Evolutionary conservation across 805 yeast species (phyloP).

Genomic region (Hanseniaspora hatyaiensis): DNA sequence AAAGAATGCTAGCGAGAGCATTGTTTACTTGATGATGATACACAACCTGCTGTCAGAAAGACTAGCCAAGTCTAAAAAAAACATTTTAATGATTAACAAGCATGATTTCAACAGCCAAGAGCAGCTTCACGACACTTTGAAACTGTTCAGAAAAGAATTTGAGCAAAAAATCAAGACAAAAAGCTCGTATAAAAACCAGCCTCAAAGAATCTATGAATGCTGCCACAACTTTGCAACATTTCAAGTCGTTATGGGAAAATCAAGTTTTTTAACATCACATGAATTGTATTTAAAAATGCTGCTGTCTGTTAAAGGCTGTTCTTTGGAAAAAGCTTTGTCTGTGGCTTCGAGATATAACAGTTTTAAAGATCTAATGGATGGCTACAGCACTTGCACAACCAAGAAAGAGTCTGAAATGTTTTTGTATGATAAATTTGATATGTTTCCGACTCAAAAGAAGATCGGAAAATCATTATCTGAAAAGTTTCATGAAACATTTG

Average conservation of each 20-base stretch:
- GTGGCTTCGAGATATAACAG: constrained; percentile 65
- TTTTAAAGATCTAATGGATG: constrained; percentile 40
- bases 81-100: constrained; percentile 43
- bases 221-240: constrained; percentile 45
- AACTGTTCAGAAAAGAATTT: constrained; percentile 37
- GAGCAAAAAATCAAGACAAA: constrained; percentile 21
- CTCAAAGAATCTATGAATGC: constrained; percentile 27
- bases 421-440: constrained; percentile 23
- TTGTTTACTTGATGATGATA: constrained; percentile 33
- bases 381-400: constrained; percentile 24
- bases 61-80: constrained; percentile 31
- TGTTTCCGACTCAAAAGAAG: constrained; percentile 28
- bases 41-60: constrained; percentile 39
- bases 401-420: constrained; percentile 24
- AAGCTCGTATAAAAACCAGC: background rate
- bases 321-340: constrained; percentile 71
- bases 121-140: constrained; percentile 37
- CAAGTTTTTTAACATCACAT: constrained; percentile 54
- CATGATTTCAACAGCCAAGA: constrained; percentile 38
- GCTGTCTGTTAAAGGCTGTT: constrained; percentile 68
- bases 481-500: constrained; percentile 25
- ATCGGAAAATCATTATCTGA: constrained; percentile 28
- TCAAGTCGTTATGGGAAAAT: constrained; percentile 57
- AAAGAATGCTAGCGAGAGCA: constrained; percentile 62
- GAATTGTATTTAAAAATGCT: constrained; percentile 69